Base-by-base conservation (phyloP, 345 rosid genomes). In the Rhodomyrtus tomentosa region DNA sequence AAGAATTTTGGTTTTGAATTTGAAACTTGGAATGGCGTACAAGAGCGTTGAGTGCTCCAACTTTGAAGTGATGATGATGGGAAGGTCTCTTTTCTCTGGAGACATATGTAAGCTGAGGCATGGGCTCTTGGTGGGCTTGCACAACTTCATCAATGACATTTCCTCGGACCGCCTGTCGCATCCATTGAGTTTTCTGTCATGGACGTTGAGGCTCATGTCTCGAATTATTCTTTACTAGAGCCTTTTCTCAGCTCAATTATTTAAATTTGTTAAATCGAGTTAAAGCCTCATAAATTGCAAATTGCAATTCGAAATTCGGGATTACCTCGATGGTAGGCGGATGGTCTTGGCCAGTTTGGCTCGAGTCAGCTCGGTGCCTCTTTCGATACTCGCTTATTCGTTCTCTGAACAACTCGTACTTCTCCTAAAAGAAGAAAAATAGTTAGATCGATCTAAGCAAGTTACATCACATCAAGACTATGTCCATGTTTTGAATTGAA, bases 41-140 rank as follows among this genome's bases (percentile, higher is more conserved):
- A 53, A 91, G 93, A 45, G 87, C 91, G 50, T 92, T 91, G 20
- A 92, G 89, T 14, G 92, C 93, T 85, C 93, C 93, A 7, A 91
- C 93, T 82, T 91, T 92, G 88, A 91, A 92, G 84, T 90, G 84
- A 51, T 90, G 92, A 0, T 81, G 85, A 80, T 59, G 82, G 29
- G 84, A 83, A 84, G 91, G 88, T 48, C 90, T 88, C 82, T 92
- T 91, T 87, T 91, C 93, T 4, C 93, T 87, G n/a, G 93, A 83
- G 81, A 92, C 91, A 8, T 91, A 90, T 4, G 87, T 88, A 18
- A 90, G 90, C 6, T 50, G 85, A 27, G 93, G 92, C 87, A 89
- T 84, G 53, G 86, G 81, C 3, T 9, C 25, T 5, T 83, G 29
- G 21, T 48, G 62, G 45, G 45, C 81, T 5, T 83, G 36, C 29